phyloP scores from a whole-genome alignment of 106 monocot species.

The Posidonia australis region DNA sequence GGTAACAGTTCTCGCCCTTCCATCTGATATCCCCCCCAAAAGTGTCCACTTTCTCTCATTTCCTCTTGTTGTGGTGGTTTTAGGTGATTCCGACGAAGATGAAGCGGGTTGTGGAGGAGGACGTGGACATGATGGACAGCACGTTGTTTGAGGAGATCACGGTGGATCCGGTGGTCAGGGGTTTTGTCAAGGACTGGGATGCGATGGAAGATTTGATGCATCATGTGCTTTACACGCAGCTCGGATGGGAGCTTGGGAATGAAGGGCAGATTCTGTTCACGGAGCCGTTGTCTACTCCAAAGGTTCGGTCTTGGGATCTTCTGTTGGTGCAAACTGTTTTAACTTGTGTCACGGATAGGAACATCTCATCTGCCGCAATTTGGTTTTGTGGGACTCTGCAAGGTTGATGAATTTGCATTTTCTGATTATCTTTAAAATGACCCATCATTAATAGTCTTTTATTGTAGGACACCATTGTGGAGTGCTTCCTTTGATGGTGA shows the following conservation, averaged over 20 bases:
- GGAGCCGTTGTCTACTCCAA: slow-evolving; percentile 85
- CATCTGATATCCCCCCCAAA: neutral
- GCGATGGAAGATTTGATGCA: slow-evolving; percentile 87
- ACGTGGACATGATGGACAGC: slow-evolving; percentile 37
- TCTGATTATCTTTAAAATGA: no score
- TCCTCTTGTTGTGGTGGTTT: neutral
- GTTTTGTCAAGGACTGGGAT: slow-evolving; percentile 89
- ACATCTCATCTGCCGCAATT: no score
- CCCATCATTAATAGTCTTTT: no score
- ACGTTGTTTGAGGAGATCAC: slow-evolving; percentile 38
- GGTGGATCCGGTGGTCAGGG: slow-evolving; percentile 78
- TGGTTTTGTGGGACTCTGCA: no score
- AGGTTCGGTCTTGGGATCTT: slow-evolving; percentile 30
- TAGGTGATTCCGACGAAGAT: slow-evolving; percentile 90
- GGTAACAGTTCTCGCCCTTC: slow-evolving; percentile 23
- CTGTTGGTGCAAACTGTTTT: neutral
- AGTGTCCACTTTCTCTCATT: neutral
- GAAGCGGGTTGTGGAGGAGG: slow-evolving; percentile 69
- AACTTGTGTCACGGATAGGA: neutral
- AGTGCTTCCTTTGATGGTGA: no score
- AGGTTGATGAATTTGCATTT: no score
- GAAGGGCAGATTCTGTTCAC: slow-evolving; percentile 95
- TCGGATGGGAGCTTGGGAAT: slow-evolving; percentile 97
- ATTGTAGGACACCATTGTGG: no score
- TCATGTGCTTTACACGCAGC: slow-evolving; percentile 66